Conservation (phyloP, 2,329 filamentous ascomycete species). For the Fusarium haematococcum region DNA sequence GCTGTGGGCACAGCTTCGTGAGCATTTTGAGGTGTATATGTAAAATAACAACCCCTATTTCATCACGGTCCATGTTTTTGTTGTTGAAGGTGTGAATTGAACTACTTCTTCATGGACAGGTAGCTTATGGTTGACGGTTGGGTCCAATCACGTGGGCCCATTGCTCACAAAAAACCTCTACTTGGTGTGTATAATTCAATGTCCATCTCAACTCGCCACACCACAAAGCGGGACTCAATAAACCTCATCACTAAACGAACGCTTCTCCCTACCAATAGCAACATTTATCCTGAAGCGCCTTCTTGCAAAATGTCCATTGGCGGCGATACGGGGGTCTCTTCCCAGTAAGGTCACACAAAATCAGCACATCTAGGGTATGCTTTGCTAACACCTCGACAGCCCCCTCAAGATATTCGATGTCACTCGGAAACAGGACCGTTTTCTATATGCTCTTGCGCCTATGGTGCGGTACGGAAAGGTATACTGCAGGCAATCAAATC, state of each 20-base stretch:
- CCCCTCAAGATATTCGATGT: slow-evolving; percentile 70
- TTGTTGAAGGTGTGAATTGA: not conserved
- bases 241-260: not conserved
- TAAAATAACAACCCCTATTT: not conserved
- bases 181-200: not conserved
- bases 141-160: slow-evolving; percentile 27
- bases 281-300: not conserved
- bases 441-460: slow-evolving; percentile 71
- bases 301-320: slow-evolving; percentile 28
- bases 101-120: not conserved
- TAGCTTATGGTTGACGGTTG: not conserved
- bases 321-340: slow-evolving; percentile 29
- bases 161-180: slow-evolving; percentile 38
- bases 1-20: not conserved
- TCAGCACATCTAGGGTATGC: slow-evolving; percentile 33
- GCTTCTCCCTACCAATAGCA: not conserved
- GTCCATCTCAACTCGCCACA: not conserved
- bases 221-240: not conserved
- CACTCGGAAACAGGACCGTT: slow-evolving; percentile 62
- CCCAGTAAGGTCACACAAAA: slow-evolving; percentile 35
- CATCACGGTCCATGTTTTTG: not conserved
- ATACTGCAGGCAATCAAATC: not conserved
- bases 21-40: not conserved
- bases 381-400: slow-evolving; percentile 49
- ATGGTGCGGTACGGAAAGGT: slow-evolving; percentile 76